Base-by-base conservation (phyloP, 345 rosid species). In the Populus pruinosa region DNA sequence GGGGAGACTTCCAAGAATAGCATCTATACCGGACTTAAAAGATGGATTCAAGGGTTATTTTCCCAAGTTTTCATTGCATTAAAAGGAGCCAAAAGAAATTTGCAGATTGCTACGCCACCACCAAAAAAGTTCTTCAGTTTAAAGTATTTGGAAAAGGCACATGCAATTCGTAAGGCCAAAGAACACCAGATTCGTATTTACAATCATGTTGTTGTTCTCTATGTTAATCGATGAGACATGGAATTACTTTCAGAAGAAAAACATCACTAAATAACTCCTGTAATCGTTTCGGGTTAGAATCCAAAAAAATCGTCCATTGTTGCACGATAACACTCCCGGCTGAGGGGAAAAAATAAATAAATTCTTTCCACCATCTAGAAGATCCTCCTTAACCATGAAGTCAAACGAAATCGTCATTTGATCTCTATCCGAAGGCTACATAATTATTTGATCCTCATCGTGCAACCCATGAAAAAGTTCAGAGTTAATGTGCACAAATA, bases 31-130 rank as follows among this genome's bases (percentile, higher is more conserved):
- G 29, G 41, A 64, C 17, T 21, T n/a, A 65, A 81, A 79, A 78
- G 78, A 44, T 25, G 20, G 66, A 64, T 67, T 67, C 53, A 79
- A 79, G 77, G 72, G 71, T 25, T 27, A 49, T 70, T 84, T 63
- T 25, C 82, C 79, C 77, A 67, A 81, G 65, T n/a, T 59, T 75
- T 70, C 77, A 50, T 69, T 70, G 72, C 73, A 74, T 74, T 76
- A 67, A 81, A 81, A 78, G 82, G 33, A 78, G 75, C 80, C 70
- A 71, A 77, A 84, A 78, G 77, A 61, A 44, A 27, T 38, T 63
- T 71, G 8, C 76, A 72, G 66, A 25, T 56, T 31, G 41, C 21
- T 35, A 38, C 18, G 72, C 79, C 79, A 76, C 67, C 66, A 76
- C 55, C 55, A 59, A 56, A 41, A 47, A 11, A 21, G 44, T 25